Evolutionary conservation across 2,329 filamentous ascomycete genomes (phyloP), one percentile per base, ranked within the genome.

Genomic region (Aspergillus pseudotamarii): DNA sequence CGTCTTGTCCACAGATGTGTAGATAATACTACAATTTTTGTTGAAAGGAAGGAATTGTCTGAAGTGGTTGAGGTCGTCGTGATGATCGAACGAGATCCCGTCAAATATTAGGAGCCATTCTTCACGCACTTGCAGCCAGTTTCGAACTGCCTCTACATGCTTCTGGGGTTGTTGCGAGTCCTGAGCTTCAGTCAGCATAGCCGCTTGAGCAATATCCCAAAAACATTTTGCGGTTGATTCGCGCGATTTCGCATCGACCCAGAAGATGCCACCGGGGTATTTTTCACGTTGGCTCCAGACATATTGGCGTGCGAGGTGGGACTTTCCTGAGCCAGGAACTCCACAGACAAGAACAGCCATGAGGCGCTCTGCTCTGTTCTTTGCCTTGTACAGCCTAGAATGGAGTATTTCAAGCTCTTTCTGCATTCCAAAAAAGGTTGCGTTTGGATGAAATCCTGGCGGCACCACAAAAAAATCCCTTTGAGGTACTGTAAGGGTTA

Each of bases 61-160:
- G 28, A 91, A 77, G 9, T 78, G 73, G 57, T 80, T 79, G 30
- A 83, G 75, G 23, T 82, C 82, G 1, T 82, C 82, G 3, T 86
- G 82, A 8, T 82, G 79, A 56, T 87, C 85, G 63, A 90, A 89
- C 45, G 83, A 85, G 30, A 91, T 82, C 1, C 88, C 89, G 66
- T 92, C 89, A 45, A 91, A 83, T 1, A 91, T 81, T 32, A 92
- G 74, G 1, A 92, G 79, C 89, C 89, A 92, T 9, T 86, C 82
- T n/a, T 86, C 80, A 23, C 84, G 84, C 23, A 77, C 77, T 65
- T 86, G 85, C 50, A 92, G 82, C 89, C 89, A 91, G 26, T 80
- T 78, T 21, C 84, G 82, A 10, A 91, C 89, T 1, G 83, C 77
- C 23, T 82, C 81, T 11, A 90, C 83, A 69, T 87, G 86, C 34